Conservation (phyloP, 192 early-diverging fungal species). For the Gamsiella multidivaricata region DNA sequence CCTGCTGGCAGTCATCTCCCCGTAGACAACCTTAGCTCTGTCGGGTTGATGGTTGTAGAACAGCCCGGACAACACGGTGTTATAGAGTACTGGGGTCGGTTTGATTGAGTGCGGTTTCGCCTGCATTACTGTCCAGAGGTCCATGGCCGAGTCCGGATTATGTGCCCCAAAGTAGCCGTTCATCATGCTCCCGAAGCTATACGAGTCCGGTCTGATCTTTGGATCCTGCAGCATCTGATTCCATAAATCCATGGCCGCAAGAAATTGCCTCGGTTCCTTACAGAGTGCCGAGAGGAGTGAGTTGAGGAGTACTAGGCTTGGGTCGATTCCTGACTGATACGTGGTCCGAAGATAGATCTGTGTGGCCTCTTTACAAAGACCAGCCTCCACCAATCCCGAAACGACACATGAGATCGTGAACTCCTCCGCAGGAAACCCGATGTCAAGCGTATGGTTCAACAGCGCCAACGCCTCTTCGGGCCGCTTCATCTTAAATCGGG, state of each 20-base stretch:
- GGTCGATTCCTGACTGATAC: neutral
- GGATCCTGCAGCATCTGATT: constrained; percentile 2
- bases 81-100: constrained; percentile 15
- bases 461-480: constrained; percentile 20
- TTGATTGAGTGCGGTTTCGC: constrained; percentile 19
- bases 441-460: constrained; percentile 34
- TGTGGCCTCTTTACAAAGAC: constrained; percentile 13
- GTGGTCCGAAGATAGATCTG: constrained; percentile 10
- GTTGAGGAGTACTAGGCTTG: constrained; percentile 10
- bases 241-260: constrained; percentile 18
- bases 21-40: constrained; percentile 20
- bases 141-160: constrained; percentile 11
- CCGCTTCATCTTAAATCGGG: neutral
- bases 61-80: constrained; percentile 20
- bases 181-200: constrained; percentile 40
- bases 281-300: constrained; percentile 28
- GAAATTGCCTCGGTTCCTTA: constrained; percentile 11
- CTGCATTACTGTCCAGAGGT: constrained; percentile 29
- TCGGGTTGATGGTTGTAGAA: constrained; percentile 26
- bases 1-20: neutral
- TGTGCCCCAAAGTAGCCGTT: constrained; percentile 29
- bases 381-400: constrained; percentile 27
- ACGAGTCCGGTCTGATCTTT: constrained; percentile 19
- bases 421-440: constrained; percentile 20
- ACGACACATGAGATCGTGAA: constrained; percentile 22